These are phyloP conservation scores for Aspergillus asperescens DNA, from an alignment of 495 filamentous ascomycete genomes.

Conservation along the genomic window DNA sequence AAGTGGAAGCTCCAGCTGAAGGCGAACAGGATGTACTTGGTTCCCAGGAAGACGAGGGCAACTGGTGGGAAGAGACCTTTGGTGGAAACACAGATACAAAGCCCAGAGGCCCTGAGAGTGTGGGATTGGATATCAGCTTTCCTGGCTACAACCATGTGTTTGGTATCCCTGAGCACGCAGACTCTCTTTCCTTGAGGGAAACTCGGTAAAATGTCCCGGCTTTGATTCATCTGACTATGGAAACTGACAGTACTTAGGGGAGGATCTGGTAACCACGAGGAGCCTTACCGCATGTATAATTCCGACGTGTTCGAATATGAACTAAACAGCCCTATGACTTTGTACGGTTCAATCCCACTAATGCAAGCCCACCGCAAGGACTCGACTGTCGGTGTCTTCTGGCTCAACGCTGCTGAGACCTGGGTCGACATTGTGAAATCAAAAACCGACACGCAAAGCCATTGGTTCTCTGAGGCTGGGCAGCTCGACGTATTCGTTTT, in stretches of 20 bases:
- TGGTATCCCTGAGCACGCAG: constrained; percentile 91
- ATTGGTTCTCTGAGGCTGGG: constrained; percentile 94
- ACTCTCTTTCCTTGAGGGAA: constrained; percentile 78
- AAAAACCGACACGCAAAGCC: constrained; percentile 75
- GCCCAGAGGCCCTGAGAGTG: constrained; percentile 81
- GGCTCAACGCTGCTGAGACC: constrained; percentile 95
- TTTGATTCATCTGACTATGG: background rate
- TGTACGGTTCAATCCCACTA: constrained; percentile 91
- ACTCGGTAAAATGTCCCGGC: constrained; percentile 53
- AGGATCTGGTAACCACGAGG: constrained; percentile 73
- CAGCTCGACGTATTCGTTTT: constrained; percentile 90
- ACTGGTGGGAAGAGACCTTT: constrained; percentile 97
- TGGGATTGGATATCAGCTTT: constrained; percentile 87
- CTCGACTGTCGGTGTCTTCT: constrained; percentile 96
- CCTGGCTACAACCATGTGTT: constrained; percentile 87
- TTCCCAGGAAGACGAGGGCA: constrained; percentile 64
- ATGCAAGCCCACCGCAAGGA: constrained; percentile 95
- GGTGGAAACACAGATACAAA: constrained; percentile 92
- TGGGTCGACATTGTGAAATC: constrained; percentile 92
- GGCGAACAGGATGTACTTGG: constrained; percentile 37
- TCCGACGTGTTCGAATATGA: constrained; percentile 97
- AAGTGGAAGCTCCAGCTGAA: constrained; percentile 61
- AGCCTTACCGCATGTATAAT: constrained; percentile 97
- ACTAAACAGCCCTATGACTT: constrained; percentile 95
- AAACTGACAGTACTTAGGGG: constrained; percentile 46